Evolutionary conservation across 2,329 filamentous ascomycete species (phyloP), one percentile per base, ranked within the genome.

Genomic region (Alternaria rosae): DNA sequence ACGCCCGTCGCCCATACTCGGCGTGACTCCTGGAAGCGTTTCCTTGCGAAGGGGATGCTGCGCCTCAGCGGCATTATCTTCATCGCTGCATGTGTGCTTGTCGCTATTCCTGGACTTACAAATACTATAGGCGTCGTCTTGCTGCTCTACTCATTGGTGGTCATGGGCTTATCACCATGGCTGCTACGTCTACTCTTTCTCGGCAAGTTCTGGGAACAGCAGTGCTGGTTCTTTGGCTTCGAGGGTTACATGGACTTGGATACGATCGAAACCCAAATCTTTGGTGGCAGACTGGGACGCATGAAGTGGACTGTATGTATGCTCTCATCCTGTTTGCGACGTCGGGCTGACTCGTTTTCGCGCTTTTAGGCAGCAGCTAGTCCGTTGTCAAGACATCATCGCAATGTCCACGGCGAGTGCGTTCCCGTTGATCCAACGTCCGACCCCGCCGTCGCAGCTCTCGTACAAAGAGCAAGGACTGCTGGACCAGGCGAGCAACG

Each of bases 181-280:
- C 56, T 82, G 6, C 69, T 82, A 10, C 69, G 72, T 7, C 44
- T 73, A n/a, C 62, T 82, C 5, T 82, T 82, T 42, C 66, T 72
- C 1, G 80, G 79, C 30, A 81, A 82, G 61, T 70, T 80, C 53
- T 81, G 78, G 79, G 70, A 68, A 9, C 74, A 77, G 9, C 80
- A 82, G 56, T 76, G 81, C 15, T 82, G 79, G 76, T 70, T 83
- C 50, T 81, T 83, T 59, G 81, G 81, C 3, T 77, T 83, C 21
- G 80, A 82, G 55, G 81, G 81, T 0, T 77, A 81, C 60, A 73
- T 82, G 64, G 66, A 75, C n/a, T 65, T 82, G 12, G 71, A 70
- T 5, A 72, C 73, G 6, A 79, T 82, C 32, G 81, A 83, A 61
- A 62, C 57, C 10, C 69, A 75, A 25, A 76, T 82, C 28, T 82